A percentile compares a stretch with the other conserved stretches of the same genome.
Evolutionary conservation across 331 rosid genomes (phyloP).

Genomic region (Acacia pycnantha): DNA sequence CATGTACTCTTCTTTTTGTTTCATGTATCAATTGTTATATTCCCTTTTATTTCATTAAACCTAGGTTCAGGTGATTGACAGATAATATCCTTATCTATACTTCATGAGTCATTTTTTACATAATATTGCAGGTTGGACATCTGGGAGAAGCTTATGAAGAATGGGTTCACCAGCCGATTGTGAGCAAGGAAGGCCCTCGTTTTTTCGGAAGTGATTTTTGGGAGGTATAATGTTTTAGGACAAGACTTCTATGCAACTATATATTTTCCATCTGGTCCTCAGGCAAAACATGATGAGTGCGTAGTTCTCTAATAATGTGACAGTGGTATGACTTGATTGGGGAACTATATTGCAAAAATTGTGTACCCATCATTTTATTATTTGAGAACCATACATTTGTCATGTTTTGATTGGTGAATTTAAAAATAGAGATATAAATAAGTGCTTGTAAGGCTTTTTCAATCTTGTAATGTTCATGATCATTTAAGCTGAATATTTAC

Average conservation of each 20-base stretch:
- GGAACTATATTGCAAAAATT: background rate
- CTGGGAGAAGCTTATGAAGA: slow-evolving; percentile 91
- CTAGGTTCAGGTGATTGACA: background rate
- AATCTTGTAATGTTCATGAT: background rate
- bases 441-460: background rate
- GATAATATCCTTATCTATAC: background rate
- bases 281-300: background rate
- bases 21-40: slow-evolving; percentile 12
- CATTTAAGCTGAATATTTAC: background rate
- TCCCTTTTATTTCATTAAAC: background rate
- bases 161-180: slow-evolving; percentile 97
- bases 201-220: slow-evolving; percentile 73
- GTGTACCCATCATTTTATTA: background rate
- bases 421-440: background rate
- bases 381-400: background rate
- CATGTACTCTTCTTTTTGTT: background rate
- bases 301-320: background rate
- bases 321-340: background rate
- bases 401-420: background rate
- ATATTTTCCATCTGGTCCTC: background rate
- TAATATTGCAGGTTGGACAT: slow-evolving; percentile 76
- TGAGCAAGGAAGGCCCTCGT: slow-evolving; percentile 87
- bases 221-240: slow-evolving; percentile 58
- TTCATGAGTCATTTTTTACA: slow-evolving; percentile 16
- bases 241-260: background rate